Evolutionary conservation across 768 basidiomycete species (phyloP).

Genomic region (Amanita muscaria): DNA sequence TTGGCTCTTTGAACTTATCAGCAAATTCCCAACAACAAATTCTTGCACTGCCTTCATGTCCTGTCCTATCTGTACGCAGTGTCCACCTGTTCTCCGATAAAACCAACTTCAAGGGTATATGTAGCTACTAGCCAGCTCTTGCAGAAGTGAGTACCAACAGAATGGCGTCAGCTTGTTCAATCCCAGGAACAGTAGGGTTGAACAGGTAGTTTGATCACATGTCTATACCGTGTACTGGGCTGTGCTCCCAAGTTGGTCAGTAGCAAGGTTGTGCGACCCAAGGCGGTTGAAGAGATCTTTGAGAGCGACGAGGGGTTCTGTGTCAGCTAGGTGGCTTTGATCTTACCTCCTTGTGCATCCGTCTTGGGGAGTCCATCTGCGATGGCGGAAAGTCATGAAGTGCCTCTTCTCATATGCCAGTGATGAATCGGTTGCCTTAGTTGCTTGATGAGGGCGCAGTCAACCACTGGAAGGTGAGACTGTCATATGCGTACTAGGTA

Average conservation of each 20-base stretch:
- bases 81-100: constrained; percentile 87
- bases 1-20: constrained; percentile 82
- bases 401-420: constrained; percentile 88
- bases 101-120: constrained; percentile 76
- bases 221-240: constrained; percentile 77
- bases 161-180: constrained; percentile 88
- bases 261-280: constrained; percentile 87
- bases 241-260: constrained; percentile 66
- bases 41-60: constrained; percentile 67
- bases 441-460: constrained; percentile 83
- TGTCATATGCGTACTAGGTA: constrained; percentile 94
- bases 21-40: constrained; percentile 77
- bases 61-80: constrained; percentile 87
- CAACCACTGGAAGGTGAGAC: constrained; percentile 89
- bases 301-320: constrained; percentile 86
- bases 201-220: constrained; percentile 95
- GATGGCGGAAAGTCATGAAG: constrained; percentile 63
- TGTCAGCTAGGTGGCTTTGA: constrained; percentile 91
- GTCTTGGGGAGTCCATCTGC: constrained; percentile 69
- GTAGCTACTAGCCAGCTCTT: constrained; percentile 93
- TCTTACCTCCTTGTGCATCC: constrained; percentile 85
- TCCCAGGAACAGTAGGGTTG: constrained; percentile 84
- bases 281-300: constrained; percentile 91
- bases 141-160: constrained; percentile 88
- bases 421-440: constrained; percentile 89